Conservation (phyloP, 495 filamentous ascomycete genomes). For the Penicillium tannophilum region DNA sequence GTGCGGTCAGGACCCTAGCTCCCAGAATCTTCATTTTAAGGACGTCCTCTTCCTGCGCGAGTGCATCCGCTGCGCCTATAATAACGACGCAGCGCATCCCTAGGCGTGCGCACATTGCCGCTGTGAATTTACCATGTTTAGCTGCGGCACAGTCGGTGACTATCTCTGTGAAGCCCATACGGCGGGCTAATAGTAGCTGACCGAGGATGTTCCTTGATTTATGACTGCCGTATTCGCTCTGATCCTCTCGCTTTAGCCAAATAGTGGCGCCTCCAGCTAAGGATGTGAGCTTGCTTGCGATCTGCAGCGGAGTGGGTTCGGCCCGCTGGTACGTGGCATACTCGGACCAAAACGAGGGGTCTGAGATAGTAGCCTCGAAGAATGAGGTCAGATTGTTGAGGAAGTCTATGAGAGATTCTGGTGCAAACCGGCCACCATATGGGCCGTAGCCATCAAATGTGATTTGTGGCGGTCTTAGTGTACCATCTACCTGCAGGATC, state of each 20-base stretch:
- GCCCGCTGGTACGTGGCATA: conserved; percentile 28
- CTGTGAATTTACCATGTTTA: conserved; percentile 36
- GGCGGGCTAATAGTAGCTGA: conserved; percentile 35
- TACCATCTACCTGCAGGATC: conserved; percentile 31
- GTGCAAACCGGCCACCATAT: conserved; percentile 37
- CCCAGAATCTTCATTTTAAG: conserved; percentile 35
- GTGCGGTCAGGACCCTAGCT: conserved; percentile 31
- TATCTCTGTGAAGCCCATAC: conserved; percentile 34
- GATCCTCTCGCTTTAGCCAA: conserved; percentile 39
- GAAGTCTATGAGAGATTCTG: conserved; percentile 37
- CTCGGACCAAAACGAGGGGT: conserved; percentile 35
- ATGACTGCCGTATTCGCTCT: conserved; percentile 33
- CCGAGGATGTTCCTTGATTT: conserved; percentile 37
- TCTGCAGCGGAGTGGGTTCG: conserved; percentile 27
- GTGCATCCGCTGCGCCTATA: conserved; percentile 35
- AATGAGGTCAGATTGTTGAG: conserved; percentile 32
- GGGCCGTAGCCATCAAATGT: conserved; percentile 32
- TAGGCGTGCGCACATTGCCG: conserved; percentile 35
- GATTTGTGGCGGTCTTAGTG: conserved; percentile 24
- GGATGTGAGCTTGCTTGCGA: conserved; percentile 29
- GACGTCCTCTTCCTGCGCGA: conserved; percentile 30
- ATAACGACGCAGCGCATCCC: conserved; percentile 32
- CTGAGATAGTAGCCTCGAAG: conserved; percentile 33
- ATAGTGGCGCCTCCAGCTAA: conserved; percentile 32
- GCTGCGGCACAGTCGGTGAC: conserved; percentile 37